Evolutionary conservation across 331 rosid genomes (phyloP).

Genomic region (Acacia pycnantha): DNA sequence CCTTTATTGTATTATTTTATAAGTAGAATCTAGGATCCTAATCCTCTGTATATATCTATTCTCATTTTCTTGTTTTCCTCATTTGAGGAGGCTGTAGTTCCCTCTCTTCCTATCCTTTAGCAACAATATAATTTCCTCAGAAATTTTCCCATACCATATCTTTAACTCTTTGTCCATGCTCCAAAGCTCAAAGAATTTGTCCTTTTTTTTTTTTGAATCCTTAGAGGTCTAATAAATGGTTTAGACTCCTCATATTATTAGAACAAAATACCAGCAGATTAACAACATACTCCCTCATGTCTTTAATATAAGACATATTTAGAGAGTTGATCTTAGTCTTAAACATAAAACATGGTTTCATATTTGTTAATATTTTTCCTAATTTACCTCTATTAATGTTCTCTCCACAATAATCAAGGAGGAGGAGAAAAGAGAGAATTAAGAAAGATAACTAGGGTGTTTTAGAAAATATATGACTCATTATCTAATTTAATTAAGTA

Average conservation of each 20-base stretch:
- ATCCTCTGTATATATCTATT: not conserved
- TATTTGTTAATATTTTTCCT: no score
- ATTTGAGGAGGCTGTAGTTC: not conserved
- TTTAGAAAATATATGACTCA: no score
- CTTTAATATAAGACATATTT: no score
- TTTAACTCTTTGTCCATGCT: not conserved
- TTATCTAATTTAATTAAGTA: no score
- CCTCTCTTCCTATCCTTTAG: not conserved
- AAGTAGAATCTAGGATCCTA: not conserved
- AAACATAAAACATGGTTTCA: no score
- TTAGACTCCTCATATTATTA: not conserved
- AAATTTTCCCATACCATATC: not conserved
- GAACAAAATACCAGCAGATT: not conserved
- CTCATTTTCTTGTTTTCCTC: not conserved
- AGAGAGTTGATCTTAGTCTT: accelerated
- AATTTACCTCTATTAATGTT: no score
- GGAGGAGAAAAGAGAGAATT: accelerated
- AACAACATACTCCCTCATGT: not conserved
- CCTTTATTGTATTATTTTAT: no score
- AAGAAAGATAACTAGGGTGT: no score
- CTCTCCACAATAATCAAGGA: no score
- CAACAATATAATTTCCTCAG: not conserved
- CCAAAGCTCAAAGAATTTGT: not conserved
- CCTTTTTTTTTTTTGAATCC: not conserved
- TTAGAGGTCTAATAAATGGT: not conserved